These are phyloP conservation scores for Globisporangium paroecandrum DNA, from an alignment of 352 stramenopile species.

Conservation along the genomic window DNA sequence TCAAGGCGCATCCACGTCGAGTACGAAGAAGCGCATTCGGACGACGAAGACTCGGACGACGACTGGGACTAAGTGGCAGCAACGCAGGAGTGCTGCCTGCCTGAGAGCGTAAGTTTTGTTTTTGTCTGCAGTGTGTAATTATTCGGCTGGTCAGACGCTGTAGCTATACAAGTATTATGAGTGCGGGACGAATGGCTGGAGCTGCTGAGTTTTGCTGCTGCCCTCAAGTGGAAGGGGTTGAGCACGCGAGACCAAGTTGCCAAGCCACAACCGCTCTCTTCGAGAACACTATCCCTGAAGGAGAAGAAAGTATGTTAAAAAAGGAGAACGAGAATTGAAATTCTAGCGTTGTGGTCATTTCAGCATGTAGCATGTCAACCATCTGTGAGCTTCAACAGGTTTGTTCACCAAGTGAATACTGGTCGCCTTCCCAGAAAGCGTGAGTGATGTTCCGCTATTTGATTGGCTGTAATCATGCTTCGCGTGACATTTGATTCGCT, in stretches of 20 bases:
- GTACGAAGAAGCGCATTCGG: constrained; percentile 65
- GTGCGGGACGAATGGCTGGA: neutral
- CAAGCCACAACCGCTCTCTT: neutral
- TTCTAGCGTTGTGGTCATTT: neutral
- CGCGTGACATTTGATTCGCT: neutral
- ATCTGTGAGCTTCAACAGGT: neutral
- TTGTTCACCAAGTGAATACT: neutral
- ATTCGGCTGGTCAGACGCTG: neutral
- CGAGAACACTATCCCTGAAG: neutral
- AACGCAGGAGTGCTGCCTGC: neutral
- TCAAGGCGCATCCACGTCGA: constrained; percentile 76
- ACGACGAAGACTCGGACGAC: constrained; percentile 65
- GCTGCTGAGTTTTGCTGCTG: constrained; percentile 1
- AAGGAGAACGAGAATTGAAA: constrained; percentile 5
- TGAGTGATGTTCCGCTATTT: neutral
- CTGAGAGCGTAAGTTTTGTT: constrained; percentile 6
- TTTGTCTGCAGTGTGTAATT: constrained; percentile 1
- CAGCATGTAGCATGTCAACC: neutral
- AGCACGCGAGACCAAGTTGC: neutral
- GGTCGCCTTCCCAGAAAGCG: neutral
- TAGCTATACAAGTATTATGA: constrained; percentile 10
- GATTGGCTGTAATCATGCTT: neutral
- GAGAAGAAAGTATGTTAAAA: constrained; percentile 1
- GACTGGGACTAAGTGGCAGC: constrained; percentile 57
- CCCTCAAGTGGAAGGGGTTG: constrained; percentile 16